Evolutionary conservation across 805 yeast genomes (phyloP), one percentile per base, ranked within the genome.

Genomic region (Myxozyma sirexii): DNA sequence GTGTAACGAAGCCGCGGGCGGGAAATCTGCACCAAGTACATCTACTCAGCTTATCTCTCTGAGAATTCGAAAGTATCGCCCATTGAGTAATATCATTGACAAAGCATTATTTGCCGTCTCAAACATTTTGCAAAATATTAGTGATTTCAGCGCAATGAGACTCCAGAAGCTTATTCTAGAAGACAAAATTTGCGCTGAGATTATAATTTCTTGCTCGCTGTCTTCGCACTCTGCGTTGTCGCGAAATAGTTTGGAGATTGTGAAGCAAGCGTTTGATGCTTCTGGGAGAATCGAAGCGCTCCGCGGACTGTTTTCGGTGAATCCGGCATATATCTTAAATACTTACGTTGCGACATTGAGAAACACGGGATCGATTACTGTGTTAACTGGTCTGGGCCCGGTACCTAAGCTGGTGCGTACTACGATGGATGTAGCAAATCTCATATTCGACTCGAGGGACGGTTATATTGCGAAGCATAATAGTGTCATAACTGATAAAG

Each of bases 221-320:
- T 83, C 92, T 0, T 83, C 91, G 0, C 77, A 81, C 50, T 76
- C 76, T 23, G 75, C 74, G 17, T 72, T 86, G 2, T 86, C 85
- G 60, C 90, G 89, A 69, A 79, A 86, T 0, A 87, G 92, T 0
- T 79, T 88, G 4, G 86, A 86, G 62, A 78, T 90, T 21, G 71
- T 91, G 2, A 86, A 87, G 67, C 93, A 88, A 65, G 83, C 88
- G 0, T 87, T 83, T 71, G 96, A 90, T 71, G 88, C 85, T 13
- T 85, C 83, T 56, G 97, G 92, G 17, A 80, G 97, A 68, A 74
- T 83, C 37, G 96, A 88, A 71, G 90, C 91, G 37, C 77, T 89
- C n/a, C 82, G 78, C 48, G 80, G 79, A 3, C 69, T 85, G 38
- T 73, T 91, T 26, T 71, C 72, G 8, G 69, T 74, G 7, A 77